A percentile compares a stretch with the other conserved stretches of the same genome.
These are phyloP conservation scores for grape (Vitis vinifera) DNA, from an alignment of 164 flowering plant species.

Conservation along the genomic window ASM3070453v1 NC_081812.1:9743501-9744000, in stretches of 20 bases:
- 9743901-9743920: too few relatives aligned
- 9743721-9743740: constrained; percentile 53
- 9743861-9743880: constrained; percentile 11
- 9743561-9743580: constrained; percentile 26
- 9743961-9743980: too few relatives aligned
- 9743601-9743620: too few relatives aligned
- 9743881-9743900: too few relatives aligned
- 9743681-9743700: too few relatives aligned
- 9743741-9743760: constrained; percentile 52
- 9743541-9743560: constrained; percentile 31
- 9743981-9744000: too few relatives aligned
- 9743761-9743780: not conserved
- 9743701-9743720: constrained; percentile 14
- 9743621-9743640: too few relatives aligned
- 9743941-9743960: too few relatives aligned
- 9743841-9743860: not conserved
- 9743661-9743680: too few relatives aligned
- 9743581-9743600: constrained; percentile 31
- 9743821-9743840: not conserved
- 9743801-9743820: not conserved
- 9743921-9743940: too few relatives aligned
- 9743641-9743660: too few relatives aligned
- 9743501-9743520: constrained; percentile 45
- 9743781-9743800: not conserved
- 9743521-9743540: constrained; percentile 45